Conservation (phyloP, 2,329 filamentous ascomycete species). For the Lasiodiplodia theobromae region DNA sequence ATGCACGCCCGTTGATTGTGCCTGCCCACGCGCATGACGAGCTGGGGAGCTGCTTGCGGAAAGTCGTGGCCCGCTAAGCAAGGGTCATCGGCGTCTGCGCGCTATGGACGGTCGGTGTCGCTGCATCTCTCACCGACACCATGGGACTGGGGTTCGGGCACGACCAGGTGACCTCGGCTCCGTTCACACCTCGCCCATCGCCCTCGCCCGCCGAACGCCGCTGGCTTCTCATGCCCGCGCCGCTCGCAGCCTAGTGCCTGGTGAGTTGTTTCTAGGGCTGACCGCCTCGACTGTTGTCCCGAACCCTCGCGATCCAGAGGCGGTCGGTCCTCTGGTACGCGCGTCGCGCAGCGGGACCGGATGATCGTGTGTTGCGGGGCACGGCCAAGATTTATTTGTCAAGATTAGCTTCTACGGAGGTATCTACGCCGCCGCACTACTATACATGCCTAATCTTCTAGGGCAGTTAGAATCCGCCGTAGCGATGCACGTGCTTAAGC, state of each 20-base stretch:
- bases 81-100: background rate
- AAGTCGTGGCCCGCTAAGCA: constrained; percentile 10
- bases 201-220: background rate
- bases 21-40: background rate
- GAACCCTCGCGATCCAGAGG: background rate
- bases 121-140: constrained; percentile 23
- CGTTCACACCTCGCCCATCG: no score
- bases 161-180: constrained; percentile 10
- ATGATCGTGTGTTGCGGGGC: background rate
- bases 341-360: background rate
- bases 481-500: background rate
- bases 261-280: constrained; percentile 5
- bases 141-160: background rate
- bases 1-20: background rate
- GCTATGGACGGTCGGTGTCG: background rate
- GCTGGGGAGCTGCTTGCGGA: background rate
- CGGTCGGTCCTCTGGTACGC: background rate
- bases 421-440: constrained; percentile 1
- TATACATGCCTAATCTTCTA: background rate
- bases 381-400: background rate
- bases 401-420: background rate
- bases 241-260: constrained; percentile 1
- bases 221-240: constrained; percentile 4
- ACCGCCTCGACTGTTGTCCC: constrained; percentile 2
- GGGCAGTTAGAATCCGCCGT: background rate